Evolutionary conservation across 345 rosid species (phyloP), one percentile per base, ranked within the genome.

Genomic region (Corchorus capsularis): DNA sequence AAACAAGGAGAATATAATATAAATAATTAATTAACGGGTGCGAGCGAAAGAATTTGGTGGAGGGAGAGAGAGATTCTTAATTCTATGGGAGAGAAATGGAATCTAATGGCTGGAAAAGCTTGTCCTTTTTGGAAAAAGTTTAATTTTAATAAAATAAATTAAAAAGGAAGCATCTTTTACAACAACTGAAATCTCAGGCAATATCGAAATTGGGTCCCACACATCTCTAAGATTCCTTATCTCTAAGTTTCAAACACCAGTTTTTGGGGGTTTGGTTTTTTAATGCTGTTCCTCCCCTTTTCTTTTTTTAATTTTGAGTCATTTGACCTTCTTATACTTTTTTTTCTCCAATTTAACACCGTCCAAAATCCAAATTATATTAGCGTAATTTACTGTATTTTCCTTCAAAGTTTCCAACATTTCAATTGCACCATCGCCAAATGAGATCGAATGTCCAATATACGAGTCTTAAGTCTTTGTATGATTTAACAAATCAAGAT

Each of bases 91-190:
- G 75, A 41, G 61, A 61, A 80, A 52, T 27, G 87, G 91, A 86
- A 81, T 86, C 88, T 79, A 76, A 80, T 35, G 88, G 88, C 81
- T 83, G 88, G 68, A 80, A 83, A 84, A 79, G 82, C 13, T 76
- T 76, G 83, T 83, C 82, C 74, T 71, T 77, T 82, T 78, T 60
- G 3, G 19, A 34, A 0, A 9, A 56, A 22, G 27, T 27, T 27
- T 27, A 27, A 27, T 27, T 27, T 27, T 27, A 27, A 27, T 27
- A 27, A 56, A 56, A n/a, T 2, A 17, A 15, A 15, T 47, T 46
- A 55, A 55, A 52, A 61, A 15, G 20, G 4, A 4, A 59, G 63
- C 72, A 76, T 69, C 72, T 76, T 39, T 39, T 39, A 39, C 43
- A 74, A 19, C 71, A 69, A 54, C 19, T 39, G 56, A 77, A 71